Base-by-base conservation (phyloP, 2,329 filamentous ascomycete species). In the Lasiodiplodia hormozganensis region DNA sequence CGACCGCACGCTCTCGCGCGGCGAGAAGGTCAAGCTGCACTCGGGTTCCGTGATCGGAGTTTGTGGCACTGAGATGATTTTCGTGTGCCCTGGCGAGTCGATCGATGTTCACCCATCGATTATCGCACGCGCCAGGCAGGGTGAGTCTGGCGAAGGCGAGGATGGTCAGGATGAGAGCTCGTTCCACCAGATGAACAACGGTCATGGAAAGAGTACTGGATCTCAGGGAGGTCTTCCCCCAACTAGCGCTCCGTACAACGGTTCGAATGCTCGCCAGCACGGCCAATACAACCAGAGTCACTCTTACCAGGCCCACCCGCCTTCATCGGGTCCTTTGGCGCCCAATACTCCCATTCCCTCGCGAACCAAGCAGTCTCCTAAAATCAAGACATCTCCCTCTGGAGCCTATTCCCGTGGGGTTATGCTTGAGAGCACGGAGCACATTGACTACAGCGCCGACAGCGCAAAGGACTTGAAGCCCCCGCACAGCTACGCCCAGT, bases 41-140 rank as follows among this genome's bases (percentile, higher is more conserved):
- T 97, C 94, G 74, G 96, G 96, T 69, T 90, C 95, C 77, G 93
- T 98, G 53, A 90, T 99, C 69, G 94, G 97, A 76, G 92, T 98
- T 76, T 92, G 91, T 74, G 92, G 92, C 65, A 92, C 96, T 0
- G 95, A 99, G 82, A 99, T 99, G 96, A 95, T 98, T 85, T 99
- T 99, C 80, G 93, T 97, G 58, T 88, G 97, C n/a, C 95, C 96
- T 0, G 89, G 88, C 28, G 90, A 92, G 68, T 87, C 88, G 28
- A 85, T 94, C 31, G 85, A 87, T 57, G 89, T 96, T 70, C 88
- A 92, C 75, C 86, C 86, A 25, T 87, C 82, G 74, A 94, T 91
- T 76, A 86, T 92, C 87, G 76, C 76, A 66, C 71, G 51, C 23
- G 77, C 78, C 43, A 75, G 76, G 23, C 74, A 76, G n/a, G 73